Conservation (phyloP, 768 basidiomycete species). For the Collybia sordida region DNA sequence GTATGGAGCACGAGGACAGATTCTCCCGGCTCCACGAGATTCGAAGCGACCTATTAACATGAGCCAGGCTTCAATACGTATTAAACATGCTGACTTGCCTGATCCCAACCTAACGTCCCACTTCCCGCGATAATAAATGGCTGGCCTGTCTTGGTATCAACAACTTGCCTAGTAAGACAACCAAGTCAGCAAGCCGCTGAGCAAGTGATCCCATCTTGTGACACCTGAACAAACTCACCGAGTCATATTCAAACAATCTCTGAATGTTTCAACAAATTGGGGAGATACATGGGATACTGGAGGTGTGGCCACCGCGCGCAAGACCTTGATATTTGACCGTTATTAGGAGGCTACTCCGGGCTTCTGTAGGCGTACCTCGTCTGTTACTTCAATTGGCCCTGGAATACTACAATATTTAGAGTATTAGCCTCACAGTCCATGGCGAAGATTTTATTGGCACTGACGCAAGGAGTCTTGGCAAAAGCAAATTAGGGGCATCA, state of each 20-base stretch:
- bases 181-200: not conserved
- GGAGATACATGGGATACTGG: conserved; percentile 81
- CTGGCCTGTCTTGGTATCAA: conserved; percentile 67
- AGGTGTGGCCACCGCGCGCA: conserved; percentile 80
- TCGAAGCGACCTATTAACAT: conserved; percentile 66
- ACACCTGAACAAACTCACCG: conserved; percentile 34
- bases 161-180: conserved; percentile 49
- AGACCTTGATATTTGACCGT: conserved; percentile 44
- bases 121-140: conserved; percentile 85
- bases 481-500: not conserved
- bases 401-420: conserved; percentile 37
- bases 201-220: not conserved
- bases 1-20: conserved; percentile 76
- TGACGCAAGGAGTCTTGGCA: conserved; percentile 18
- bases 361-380: conserved; percentile 19
- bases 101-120: conserved; percentile 92
- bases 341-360: not conserved
- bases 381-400: conserved; percentile 48
- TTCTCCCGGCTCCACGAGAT: conserved; percentile 75
- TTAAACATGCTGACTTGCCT: conserved; percentile 36
- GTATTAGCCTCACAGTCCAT: not conserved
- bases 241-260: conserved; percentile 75
- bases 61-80: not conserved
- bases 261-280: conserved; percentile 78
- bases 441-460: not conserved